phyloP scores from a whole-genome alignment of 371 early-diverging fungal species.

The Mucor circinelloides region DNA sequence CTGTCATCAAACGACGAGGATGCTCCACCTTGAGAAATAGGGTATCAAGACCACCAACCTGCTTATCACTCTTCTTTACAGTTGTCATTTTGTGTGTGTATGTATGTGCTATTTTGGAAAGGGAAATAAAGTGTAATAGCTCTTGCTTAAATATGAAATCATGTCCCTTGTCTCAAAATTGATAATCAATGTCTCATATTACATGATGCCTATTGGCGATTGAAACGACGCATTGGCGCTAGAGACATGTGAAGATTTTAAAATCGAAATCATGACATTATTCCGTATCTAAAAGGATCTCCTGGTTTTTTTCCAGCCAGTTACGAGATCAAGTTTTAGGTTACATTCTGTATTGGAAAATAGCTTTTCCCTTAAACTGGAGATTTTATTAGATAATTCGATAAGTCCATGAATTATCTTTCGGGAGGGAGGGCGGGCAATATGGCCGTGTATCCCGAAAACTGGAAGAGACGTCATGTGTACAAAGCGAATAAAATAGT shows the following conservation, averaged over 20 bases:
- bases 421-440: not conserved
- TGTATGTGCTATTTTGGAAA: not conserved
- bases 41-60: conserved; percentile 32
- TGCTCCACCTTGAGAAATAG: conserved; percentile 33
- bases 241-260: not conserved
- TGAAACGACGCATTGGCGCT: not conserved
- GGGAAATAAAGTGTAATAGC: not conserved
- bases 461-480: not conserved
- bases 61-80: conserved; percentile 1
- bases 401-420: not conserved
- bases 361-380: not conserved
- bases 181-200: conserved; percentile 1
- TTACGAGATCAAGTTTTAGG: not conserved
- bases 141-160: conserved; percentile 1
- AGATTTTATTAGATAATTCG: not conserved
- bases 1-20: conserved; percentile 37
- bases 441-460: not conserved
- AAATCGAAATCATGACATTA: not conserved
- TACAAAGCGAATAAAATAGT: not conserved
- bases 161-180: conserved; percentile 1
- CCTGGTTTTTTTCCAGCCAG: not conserved
- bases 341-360: not conserved
- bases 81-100: not conserved
- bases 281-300: not conserved
- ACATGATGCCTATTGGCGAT: not conserved